Evolutionary conservation across 2,329 filamentous ascomycete genomes (phyloP).

Genomic region (Venturia nashicola): DNA sequence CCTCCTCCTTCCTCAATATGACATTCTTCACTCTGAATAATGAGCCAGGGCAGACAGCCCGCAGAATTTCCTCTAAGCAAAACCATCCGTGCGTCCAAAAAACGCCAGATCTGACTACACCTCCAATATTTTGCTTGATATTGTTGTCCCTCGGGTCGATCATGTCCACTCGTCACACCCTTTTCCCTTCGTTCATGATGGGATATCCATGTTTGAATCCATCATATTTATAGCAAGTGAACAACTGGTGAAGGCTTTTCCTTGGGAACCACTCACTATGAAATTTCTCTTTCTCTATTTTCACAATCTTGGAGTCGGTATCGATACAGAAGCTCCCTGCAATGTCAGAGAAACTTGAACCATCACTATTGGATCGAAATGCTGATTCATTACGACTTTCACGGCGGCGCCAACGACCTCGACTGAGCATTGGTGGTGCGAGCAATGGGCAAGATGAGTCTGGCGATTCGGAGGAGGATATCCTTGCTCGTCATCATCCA

Average conservation of each 20-base stretch:
- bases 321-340: neutral
- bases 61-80: no score
- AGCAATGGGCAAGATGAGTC: neutral
- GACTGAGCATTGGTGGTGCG: neutral
- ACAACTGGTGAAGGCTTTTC: neutral
- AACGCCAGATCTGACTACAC: neutral
- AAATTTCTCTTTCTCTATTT: neutral
- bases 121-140: neutral
- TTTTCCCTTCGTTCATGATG: neutral
- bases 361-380: neutral
- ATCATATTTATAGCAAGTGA: neutral
- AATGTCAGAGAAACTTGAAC: neutral
- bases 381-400: neutral
- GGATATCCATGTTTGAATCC: neutral
- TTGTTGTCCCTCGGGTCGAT: neutral
- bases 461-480: neutral
- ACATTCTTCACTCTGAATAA: no score
- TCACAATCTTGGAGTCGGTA: neutral
- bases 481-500: neutral
- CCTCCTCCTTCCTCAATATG: no score
- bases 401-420: neutral
- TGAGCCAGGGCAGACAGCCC: no score
- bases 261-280: no score
- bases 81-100: neutral
- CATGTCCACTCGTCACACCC: neutral